Conservation (phyloP, 495 filamentous ascomycete genomes). For the Venustampulla echinocandica region DNA sequence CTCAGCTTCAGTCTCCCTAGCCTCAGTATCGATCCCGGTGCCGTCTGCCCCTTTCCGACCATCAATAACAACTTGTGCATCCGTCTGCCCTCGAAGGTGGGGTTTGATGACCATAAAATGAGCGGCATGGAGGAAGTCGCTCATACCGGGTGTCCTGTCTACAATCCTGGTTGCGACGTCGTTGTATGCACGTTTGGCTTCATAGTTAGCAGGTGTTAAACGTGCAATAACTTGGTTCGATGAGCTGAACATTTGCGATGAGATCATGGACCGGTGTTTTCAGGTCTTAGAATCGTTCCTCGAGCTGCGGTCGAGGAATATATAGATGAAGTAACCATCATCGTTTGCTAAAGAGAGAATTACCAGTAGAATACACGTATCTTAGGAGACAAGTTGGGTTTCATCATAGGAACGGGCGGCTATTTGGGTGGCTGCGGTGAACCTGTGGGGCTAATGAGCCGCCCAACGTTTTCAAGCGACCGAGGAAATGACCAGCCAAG, state of each 20-base stretch:
- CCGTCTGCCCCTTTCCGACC: not conserved
- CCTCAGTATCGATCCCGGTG: not conserved
- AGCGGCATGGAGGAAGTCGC: not conserved
- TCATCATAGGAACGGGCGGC: no score
- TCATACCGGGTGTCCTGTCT: not conserved
- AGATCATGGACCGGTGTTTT: not conserved
- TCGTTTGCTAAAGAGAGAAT: no score
- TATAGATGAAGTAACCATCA: no score
- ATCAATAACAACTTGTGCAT: not conserved
- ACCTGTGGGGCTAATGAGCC: no score
- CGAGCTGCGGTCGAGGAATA: no score
- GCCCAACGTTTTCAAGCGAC: no score
- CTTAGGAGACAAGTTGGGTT: no score
- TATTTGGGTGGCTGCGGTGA: no score
- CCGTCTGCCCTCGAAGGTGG: not conserved
- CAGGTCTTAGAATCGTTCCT: not conserved
- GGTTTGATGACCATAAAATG: not conserved
- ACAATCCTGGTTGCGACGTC: not conserved
- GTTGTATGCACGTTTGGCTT: not conserved
- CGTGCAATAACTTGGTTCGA: not conserved
- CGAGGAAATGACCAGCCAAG: no score
- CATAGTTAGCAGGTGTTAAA: not conserved
- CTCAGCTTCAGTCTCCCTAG: not conserved
- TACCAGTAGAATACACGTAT: no score
- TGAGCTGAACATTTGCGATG: not conserved